Percentiles rank a stretch among this genome's conserved stretches.
phyloP scores from a whole-genome alignment of 1,284 basidiomycete species.

The Pholiota adiposa region DNA sequence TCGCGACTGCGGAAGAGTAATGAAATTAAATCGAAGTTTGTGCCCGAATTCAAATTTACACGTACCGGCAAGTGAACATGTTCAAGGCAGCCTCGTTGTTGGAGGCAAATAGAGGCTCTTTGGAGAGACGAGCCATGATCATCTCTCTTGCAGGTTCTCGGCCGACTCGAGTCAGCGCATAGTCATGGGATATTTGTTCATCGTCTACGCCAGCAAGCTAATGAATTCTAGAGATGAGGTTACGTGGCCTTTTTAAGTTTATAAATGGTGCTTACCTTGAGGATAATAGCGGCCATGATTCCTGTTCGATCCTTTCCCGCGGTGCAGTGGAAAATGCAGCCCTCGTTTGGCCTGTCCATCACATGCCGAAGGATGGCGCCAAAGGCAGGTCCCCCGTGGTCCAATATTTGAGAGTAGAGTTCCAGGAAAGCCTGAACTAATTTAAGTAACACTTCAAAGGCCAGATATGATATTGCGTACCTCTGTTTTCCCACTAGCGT shows the following conservation, averaged over 20 bases:
- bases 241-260: neutral
- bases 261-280: constrained; percentile 54
- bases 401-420: constrained; percentile 78
- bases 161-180: constrained; percentile 73
- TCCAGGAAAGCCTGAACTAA: constrained; percentile 71
- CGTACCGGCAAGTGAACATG: constrained; percentile 77
- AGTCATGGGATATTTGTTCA: constrained; percentile 69
- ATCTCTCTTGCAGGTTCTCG: constrained; percentile 74
- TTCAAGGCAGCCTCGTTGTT: constrained; percentile 75
- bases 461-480: constrained; percentile 36
- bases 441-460: constrained; percentile 4
- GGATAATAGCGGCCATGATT: constrained; percentile 70
- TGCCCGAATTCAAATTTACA: neutral
- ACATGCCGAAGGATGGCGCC: constrained; percentile 70
- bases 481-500: constrained; percentile 79
- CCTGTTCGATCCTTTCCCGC: constrained; percentile 85
- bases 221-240: neutral
- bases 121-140: constrained; percentile 66
- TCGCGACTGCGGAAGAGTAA: constrained; percentile 51
- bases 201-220: constrained; percentile 74
- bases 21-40: neutral
- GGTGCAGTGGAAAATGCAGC: constrained; percentile 76
- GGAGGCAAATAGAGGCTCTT: constrained; percentile 71
- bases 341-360: constrained; percentile 65
- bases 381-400: constrained; percentile 69